Percentiles rank a stretch among this genome's conserved stretches.
Evolutionary conservation across 2,329 filamentous ascomycete species (phyloP).

Genomic region (Blumeriella jaapii): DNA sequence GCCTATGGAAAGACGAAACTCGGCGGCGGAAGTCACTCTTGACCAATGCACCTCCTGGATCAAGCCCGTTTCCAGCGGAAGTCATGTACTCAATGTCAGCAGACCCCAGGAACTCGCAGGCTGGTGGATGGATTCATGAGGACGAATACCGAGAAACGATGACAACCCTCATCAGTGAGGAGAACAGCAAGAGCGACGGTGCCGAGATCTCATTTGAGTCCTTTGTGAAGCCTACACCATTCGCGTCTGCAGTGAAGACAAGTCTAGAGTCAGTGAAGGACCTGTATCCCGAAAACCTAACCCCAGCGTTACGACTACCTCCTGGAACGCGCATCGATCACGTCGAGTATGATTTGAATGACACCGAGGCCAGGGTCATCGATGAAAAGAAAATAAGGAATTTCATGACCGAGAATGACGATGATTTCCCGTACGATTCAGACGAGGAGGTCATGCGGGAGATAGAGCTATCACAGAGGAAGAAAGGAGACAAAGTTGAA

Average conservation of each 20-base stretch:
- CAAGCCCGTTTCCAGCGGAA: slow-evolving; percentile 70
- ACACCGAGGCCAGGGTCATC: slow-evolving; percentile 33
- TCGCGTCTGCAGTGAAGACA: slow-evolving; percentile 57
- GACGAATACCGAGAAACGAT: slow-evolving; percentile 65
- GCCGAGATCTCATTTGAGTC: slow-evolving; percentile 46
- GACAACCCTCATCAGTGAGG: slow-evolving; percentile 48
- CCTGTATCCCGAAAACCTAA: slow-evolving; percentile 60
- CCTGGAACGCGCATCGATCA: slow-evolving; percentile 1
- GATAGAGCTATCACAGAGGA: slow-evolving; percentile 22
- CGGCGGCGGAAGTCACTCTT: slow-evolving; percentile 64
- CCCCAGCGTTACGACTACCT: slow-evolving; percentile 33
- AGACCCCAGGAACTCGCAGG: slow-evolving; percentile 57
- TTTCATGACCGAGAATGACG: slow-evolving; percentile 31
- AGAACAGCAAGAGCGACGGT: slow-evolving; percentile 40
- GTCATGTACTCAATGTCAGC: slow-evolving; percentile 83
- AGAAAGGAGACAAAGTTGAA: slow-evolving; percentile 14
- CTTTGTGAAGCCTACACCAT: slow-evolving; percentile 45
- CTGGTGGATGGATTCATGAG: slow-evolving; percentile 89
- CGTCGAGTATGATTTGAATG: slow-evolving; percentile 9
- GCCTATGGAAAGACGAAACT: slow-evolving; percentile 84
- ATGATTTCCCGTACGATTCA: slow-evolving; percentile 38
- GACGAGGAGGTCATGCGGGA: slow-evolving; percentile 38
- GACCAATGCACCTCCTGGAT: slow-evolving; percentile 49
- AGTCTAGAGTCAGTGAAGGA: slow-evolving; percentile 77
- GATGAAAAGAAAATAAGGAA: slow-evolving; percentile 49